Evolutionary conservation across 2,329 filamentous ascomycete genomes (phyloP).

Genomic region (Apiospora rasikravindrae): DNA sequence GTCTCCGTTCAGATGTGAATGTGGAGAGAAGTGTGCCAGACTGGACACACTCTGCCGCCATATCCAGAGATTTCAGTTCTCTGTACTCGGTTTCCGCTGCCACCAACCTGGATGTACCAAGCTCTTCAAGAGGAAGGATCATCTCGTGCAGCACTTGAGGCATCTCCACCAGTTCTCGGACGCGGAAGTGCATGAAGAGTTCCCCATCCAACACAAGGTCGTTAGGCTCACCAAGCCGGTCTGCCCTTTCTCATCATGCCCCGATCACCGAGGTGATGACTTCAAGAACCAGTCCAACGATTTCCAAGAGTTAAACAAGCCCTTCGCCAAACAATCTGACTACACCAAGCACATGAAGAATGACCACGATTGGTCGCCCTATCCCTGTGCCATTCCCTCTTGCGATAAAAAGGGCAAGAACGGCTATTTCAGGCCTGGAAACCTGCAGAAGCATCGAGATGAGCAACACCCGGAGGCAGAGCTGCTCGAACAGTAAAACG

Average conservation of each 20-base stretch:
- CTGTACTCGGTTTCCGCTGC: not conserved
- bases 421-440: not conserved
- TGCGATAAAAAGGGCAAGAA: conserved; percentile 5
- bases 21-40: not conserved
- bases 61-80: not conserved
- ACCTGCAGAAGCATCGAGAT: not conserved
- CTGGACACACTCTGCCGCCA: not conserved
- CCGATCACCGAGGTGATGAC: not conserved
- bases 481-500: not conserved
- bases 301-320: not conserved
- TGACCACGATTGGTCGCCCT: not conserved
- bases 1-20: not conserved
- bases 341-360: not conserved
- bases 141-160: not conserved
- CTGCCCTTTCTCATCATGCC: not conserved
- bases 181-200: not conserved
- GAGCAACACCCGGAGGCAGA: not conserved
- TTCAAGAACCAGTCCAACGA: not conserved
- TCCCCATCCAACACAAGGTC: not conserved
- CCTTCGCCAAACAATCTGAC: not conserved
- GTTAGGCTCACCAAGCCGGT: not conserved
- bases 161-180: not conserved
- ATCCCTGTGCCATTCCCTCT: not conserved
- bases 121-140: not conserved
- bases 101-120: not conserved